These are phyloP conservation scores for Lachancea thermotolerans DNA, from an alignment of 805 yeast genomes.

Conservation along the genomic window DNA sequence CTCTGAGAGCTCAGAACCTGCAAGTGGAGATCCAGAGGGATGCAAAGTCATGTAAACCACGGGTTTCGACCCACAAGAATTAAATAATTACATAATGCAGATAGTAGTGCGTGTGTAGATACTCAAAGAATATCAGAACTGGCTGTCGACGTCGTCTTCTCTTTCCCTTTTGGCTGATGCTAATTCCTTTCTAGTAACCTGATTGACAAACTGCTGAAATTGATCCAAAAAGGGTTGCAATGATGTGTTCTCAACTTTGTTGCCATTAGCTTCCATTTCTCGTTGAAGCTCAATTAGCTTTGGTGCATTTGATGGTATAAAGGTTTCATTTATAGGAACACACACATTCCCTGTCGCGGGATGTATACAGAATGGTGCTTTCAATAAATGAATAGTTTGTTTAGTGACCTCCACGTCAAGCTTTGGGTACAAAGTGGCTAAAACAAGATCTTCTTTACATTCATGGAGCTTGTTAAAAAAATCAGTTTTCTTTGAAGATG, in stretches of 20 bases:
- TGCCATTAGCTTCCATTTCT: slow-evolving; percentile 52
- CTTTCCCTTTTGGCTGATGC: slow-evolving; percentile 36
- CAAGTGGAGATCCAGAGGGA: slow-evolving; percentile 3
- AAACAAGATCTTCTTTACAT: slow-evolving; percentile 76
- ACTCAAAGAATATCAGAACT: not conserved
- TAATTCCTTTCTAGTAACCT: slow-evolving; percentile 48
- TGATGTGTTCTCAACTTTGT: slow-evolving; percentile 48
- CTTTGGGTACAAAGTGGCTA: slow-evolving; percentile 81
- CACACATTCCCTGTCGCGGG: slow-evolving; percentile 94
- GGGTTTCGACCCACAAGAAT: not conserved
- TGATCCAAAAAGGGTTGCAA: slow-evolving; percentile 63
- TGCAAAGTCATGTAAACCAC: slow-evolving; percentile 5
- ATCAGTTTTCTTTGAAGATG: slow-evolving; percentile 28
- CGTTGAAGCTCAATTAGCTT: slow-evolving; percentile 55
- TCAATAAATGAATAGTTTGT: slow-evolving; percentile 83
- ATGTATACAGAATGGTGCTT: slow-evolving; percentile 95
- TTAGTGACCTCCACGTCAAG: slow-evolving; percentile 89
- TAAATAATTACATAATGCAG: not conserved
- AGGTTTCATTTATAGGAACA: slow-evolving; percentile 59
- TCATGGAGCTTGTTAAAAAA: slow-evolving; percentile 42
- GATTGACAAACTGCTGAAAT: slow-evolving; percentile 57
- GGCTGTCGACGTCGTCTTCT: slow-evolving; percentile 22
- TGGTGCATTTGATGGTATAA: slow-evolving; percentile 78
- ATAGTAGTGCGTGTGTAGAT: not conserved
- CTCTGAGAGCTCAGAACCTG: not conserved